These are phyloP conservation scores for Pythium periplocum DNA, from an alignment of 352 stramenopile species.

Conservation along the genomic window DNA sequence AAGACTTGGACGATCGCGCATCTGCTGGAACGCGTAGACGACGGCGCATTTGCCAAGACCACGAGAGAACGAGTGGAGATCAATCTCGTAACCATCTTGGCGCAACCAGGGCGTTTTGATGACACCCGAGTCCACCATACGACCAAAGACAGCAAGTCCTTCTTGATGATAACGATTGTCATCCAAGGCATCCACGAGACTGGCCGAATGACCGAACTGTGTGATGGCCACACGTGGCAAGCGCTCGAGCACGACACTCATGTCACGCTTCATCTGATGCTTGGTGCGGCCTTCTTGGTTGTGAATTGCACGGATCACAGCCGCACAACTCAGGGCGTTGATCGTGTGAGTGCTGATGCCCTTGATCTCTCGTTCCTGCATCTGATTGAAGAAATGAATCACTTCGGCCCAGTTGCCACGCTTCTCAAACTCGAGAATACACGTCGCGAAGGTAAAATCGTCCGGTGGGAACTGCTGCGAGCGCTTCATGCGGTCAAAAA, in stretches of 20 bases:
- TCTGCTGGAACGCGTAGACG: conserved; percentile 47
- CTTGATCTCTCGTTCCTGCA: conserved; percentile 33
- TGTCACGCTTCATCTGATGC: conserved; percentile 22
- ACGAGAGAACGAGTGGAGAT: conserved; percentile 64
- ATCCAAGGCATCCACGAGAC: conserved; percentile 54
- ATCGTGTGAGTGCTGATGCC: conserved; percentile 19
- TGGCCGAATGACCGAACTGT: conserved; percentile 45
- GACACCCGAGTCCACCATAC: conserved; percentile 37
- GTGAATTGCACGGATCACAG: conserved; percentile 45
- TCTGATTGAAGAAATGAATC: conserved; percentile 52
- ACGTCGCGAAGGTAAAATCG: conserved; percentile 62
- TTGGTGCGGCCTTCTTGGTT: conserved; percentile 13
- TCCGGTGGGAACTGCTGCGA: conserved; percentile 35
- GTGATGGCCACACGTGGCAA: conserved; percentile 28
- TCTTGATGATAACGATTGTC: conserved; percentile 42
- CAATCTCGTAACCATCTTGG: conserved; percentile 57
- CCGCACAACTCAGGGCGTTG: conserved; percentile 45
- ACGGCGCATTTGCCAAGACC: conserved; percentile 65
- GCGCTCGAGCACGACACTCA: conserved; percentile 43
- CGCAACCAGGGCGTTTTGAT: conserved; percentile 41
- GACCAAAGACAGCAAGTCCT: conserved; percentile 39
- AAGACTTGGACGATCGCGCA: conserved; percentile 3
- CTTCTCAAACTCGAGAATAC: conserved; percentile 49
- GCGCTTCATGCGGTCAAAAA: conserved; percentile 41
- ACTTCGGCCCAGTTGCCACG: conserved; percentile 33